Base-by-base conservation (phyloP, 495 filamentous ascomycete species). In the Penicillium fimorum region DNA sequence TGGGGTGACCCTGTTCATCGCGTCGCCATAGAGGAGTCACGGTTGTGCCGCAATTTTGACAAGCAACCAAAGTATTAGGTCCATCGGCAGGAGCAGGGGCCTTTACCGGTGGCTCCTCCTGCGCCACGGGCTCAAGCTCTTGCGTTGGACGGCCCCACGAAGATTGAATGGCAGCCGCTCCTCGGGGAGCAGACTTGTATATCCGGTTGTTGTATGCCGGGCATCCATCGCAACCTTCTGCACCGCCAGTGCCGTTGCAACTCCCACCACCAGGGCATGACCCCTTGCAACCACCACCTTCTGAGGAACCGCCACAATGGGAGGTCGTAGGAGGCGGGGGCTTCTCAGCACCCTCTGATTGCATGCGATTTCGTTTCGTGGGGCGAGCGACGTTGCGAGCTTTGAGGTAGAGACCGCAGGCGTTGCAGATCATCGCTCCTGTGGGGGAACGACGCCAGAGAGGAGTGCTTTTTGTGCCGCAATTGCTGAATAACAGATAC, bases 141-240 rank as follows among this genome's bases (percentile, higher is more conserved):
- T 70, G 65, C 22, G 15, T 60, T 17, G 71, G 55, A 27, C 67
- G 61, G 52, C 68, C 70, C 70, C 70, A 73, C 5, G 66, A 62
- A 45, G 60, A 47, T 27, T 72, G 73, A 18, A 62, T 61, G 3
- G 69, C 58, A 5, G 66, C 51, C 1, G 66, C 64, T 15, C 65
- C 73, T 35, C 74, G 68, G 18, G 69, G 62, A 6, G 70, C 88
- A 47, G 89, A 88, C 73, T 96, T 96, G 51, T 92, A 89, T 43
- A 97, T 85, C 43, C 94, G 83, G 70, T 98, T 98, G 76, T 98
- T 98, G 77, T 87, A 97, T 5, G 95, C 95, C 32, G 94, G 94
- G 63, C 94, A 98, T 12, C 94, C 94, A 68, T 89, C 91, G 70
- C 94, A 98, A 24, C 90, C 94, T 59, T 95, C 89, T n/a, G 92